Base-by-base conservation (phyloP, 179 eudicot species). In the Spinacia oleracea region DNA sequence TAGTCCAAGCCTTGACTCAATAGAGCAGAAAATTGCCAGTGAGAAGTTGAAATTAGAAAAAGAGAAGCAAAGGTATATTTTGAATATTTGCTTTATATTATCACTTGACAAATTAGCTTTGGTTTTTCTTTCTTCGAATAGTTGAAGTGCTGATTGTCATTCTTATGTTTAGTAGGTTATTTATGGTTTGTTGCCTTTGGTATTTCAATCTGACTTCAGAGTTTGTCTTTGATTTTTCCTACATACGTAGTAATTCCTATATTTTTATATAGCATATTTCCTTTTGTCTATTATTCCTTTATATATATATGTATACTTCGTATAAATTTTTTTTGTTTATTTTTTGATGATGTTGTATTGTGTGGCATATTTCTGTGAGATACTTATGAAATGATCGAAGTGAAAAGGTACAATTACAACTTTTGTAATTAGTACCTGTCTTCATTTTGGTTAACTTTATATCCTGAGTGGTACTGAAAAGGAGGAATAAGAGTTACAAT, bases 41-140 rank as follows among this genome's bases (percentile, higher is more conserved):
- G 89, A 84, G 73, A 86, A 82, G 81, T 72, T 86, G 87, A 86
- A 86, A 84, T 83, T 77, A 80, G 89, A 86, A 84, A 87, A 86
- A 76, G 89, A 86, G 82, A 86, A 82, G 48, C 87, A 84, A 72
- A 86, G 89, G 89, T 86, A 84, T 43, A 79, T 38, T 20, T 5
- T n/a, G 67, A 29, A 25, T 15, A 48, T 40, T 32, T 55, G 38
- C 50, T 35, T 38, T 38, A 1, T 23, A 23, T 75, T 55, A 29
- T 60, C 31, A 55, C 64, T 76, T 48, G 21, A 35, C 1, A 35
- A 32, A 77, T 10, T 76, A 23, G 64, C 60, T 46, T 9, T 67
- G 38, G n/a, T 68, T 5, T 16, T 21, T 21, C 51, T 53, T 53
- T 35, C 59, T 60, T 62, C 29, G 68, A 42, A 40, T 34, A 40